These are phyloP conservation scores for Barnettozyma populi DNA, from an alignment of 805 yeast species.

Conservation along the genomic window DNA sequence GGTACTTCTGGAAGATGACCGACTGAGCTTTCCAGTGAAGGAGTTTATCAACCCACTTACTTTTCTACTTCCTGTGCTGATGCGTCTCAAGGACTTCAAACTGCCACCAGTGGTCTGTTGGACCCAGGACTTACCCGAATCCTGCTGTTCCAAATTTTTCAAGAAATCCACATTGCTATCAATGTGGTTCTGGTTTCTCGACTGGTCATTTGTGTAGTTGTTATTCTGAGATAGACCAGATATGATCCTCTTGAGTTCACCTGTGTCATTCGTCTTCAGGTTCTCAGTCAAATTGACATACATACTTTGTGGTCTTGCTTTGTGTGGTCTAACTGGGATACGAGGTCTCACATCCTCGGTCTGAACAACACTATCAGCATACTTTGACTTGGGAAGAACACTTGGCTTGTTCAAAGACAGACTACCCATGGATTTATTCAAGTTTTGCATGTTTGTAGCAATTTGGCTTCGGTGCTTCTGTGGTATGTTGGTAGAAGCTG, in stretches of 20 bases:
- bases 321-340: constrained; percentile 3
- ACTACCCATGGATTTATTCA: constrained; percentile 22
- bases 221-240: constrained; percentile 10
- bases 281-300: constrained; percentile 20
- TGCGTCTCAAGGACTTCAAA: constrained; percentile 24
- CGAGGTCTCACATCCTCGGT: constrained; percentile 10
- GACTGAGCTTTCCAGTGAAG: constrained; percentile 25
- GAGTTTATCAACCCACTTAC: constrained; percentile 20
- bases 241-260: constrained; percentile 20
- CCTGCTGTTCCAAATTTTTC: constrained; percentile 31
- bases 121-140: constrained; percentile 29
- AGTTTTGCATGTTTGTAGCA: constrained; percentile 7
- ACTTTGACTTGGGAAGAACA: constrained; percentile 17
- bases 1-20: constrained; percentile 22
- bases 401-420: constrained; percentile 10
- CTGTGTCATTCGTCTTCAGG: constrained; percentile 2
- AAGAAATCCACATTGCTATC: constrained; percentile 36
- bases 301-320: constrained; percentile 32
- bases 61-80: constrained; percentile 25
- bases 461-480: constrained; percentile 20
- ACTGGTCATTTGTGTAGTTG: constrained; percentile 16
- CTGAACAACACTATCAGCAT: constrained; percentile 25
- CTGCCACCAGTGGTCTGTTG: constrained; percentile 30
- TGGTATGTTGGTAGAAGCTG: constrained; percentile 13
- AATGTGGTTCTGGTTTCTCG: constrained; percentile 20